Evolutionary conservation across 257 asterid genomes (phyloP), one percentile per base, ranked within the genome.

Genomic region (Lavandula angustifolia): DNA sequence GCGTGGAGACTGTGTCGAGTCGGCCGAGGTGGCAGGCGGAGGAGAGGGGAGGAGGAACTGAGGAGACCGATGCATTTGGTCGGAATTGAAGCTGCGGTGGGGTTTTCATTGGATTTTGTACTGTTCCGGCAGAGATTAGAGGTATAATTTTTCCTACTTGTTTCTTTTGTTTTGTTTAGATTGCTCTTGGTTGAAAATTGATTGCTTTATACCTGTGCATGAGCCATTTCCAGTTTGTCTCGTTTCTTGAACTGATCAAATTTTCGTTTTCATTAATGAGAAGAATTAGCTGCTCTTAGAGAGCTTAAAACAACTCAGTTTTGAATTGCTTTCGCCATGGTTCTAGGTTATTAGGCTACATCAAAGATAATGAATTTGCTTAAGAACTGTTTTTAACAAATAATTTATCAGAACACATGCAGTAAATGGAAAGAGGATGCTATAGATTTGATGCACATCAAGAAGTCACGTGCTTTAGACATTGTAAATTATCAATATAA

Each of bases 1-100:
- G 91, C 51, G 85, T 77, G 76, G 94, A 85, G 84, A 81, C 91
- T 0, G 87, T 85, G 68, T 87, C 94, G 7, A 80, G 95, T 69
- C 81, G 89, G 83, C 92, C 85, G 6, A 69, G 80, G 75, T 81
- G 85, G 87, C 83, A 65, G 48, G 77, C 46, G 64, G 95, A 82
- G 70, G 87, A 84, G 44, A 77, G 85, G 48, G 73, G 80, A 11
- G 75, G 82, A 55, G 85, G 73, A 62, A 64, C 66, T 76, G 88
- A 81, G 10, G 78, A 69, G 6, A 64, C 70, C 40, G 91, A 78
- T 70, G 84, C 77, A 31, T 67, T 70, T 61, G 72, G 63, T 62
- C 70, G 79, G 66, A 77, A 73, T 55, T 74, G 76, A 73, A 55
- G 64, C 58, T 40, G 14, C 29, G 10, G 43, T 42, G 60, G 63